Percentiles rank a stretch among this genome's conserved stretches.
These are phyloP conservation scores for Podosphaera fusca DNA, from an alignment of 2,329 filamentous ascomycete genomes.

Conservation along the genomic window DNA sequence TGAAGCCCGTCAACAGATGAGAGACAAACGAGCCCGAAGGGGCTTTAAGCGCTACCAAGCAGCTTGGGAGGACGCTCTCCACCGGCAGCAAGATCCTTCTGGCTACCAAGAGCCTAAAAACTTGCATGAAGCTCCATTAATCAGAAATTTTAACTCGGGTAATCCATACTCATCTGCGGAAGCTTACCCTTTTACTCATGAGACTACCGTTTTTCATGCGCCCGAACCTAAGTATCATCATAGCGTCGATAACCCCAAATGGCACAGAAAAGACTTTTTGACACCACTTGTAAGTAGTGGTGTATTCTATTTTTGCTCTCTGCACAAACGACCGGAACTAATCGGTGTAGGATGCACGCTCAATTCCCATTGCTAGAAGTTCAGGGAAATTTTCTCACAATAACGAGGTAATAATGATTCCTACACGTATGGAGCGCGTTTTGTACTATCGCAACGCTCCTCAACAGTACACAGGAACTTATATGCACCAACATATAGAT, in stretches of 20 bases:
- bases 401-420: conserved; percentile 12
- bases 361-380: conserved; percentile 6
- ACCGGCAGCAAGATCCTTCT: conserved; percentile 6
- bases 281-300: neutral
- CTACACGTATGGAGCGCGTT: conserved; percentile 7
- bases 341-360: conserved; percentile 6
- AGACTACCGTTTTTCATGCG: neutral
- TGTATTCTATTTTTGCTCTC: neutral
- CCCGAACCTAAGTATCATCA: neutral
- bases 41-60: conserved; percentile 16
- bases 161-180: neutral
- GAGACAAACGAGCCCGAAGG: conserved; percentile 10
- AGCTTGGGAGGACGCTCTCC: conserved; percentile 16
- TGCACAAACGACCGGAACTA: conserved; percentile 3
- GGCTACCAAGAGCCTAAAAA: neutral
- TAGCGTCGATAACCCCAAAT: neutral
- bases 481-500: conserved; percentile 6
- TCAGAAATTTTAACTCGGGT: neutral
- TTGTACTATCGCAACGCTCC: conserved; percentile 7
- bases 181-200: neutral
- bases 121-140: neutral
- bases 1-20: neutral
- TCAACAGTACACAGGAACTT: conserved; percentile 4
- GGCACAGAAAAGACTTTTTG: neutral
- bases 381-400: conserved; percentile 4